Evolutionary conservation across 2,329 filamentous ascomycete genomes (phyloP).

Genomic region (Xylaria sp.): DNA sequence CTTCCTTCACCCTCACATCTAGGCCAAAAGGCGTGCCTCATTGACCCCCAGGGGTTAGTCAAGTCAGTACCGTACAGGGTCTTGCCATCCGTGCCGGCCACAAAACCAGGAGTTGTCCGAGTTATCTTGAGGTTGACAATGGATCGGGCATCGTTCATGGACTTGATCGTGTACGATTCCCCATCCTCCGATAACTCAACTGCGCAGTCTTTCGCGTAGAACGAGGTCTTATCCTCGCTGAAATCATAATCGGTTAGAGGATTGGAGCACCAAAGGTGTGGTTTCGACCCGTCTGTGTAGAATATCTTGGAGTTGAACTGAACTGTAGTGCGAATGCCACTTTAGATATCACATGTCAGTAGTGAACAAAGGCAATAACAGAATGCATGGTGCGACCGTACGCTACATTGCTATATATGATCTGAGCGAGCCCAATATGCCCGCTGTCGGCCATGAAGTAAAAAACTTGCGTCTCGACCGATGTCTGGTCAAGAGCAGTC

Average conservation of each 20-base stretch:
- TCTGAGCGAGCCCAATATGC: slow-evolving; percentile 77
- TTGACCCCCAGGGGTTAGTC: slow-evolving; percentile 84
- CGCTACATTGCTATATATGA: slow-evolving; percentile 98
- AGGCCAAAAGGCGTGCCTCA: slow-evolving; percentile 96
- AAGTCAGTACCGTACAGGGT: slow-evolving; percentile 87
- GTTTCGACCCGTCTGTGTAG: slow-evolving; percentile 72
- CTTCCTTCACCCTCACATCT: slow-evolving; percentile 80
- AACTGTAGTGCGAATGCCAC: slow-evolving; percentile 85
- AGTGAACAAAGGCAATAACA: slow-evolving; percentile 14
- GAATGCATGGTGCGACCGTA: slow-evolving; percentile 54
- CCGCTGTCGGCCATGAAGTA: slow-evolving; percentile 85
- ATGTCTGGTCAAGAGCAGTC: slow-evolving; percentile 80
- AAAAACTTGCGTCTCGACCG: slow-evolving; percentile 93
- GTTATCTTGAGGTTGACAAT: slow-evolving; percentile 88
- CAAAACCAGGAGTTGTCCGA: slow-evolving; percentile 78
- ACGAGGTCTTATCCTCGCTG: slow-evolving; percentile 80
- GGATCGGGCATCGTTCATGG: slow-evolving; percentile 77
- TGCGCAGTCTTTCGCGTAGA: slow-evolving; percentile 85
- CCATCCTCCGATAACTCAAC: slow-evolving; percentile 87
- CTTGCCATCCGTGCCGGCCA: slow-evolving; percentile 82
- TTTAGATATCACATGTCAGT: slow-evolving; percentile 47
- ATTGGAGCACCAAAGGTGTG: slow-evolving; percentile 83
- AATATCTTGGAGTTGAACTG: slow-evolving; percentile 97
- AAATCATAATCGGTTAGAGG: slow-evolving; percentile 81
- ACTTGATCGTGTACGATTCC: slow-evolving; percentile 85